Percentiles rank a stretch among this genome's conserved stretches.
Evolutionary conservation across 1,284 basidiomycete genomes (phyloP).

Genomic region (Apiotrichum sp.): DNA sequence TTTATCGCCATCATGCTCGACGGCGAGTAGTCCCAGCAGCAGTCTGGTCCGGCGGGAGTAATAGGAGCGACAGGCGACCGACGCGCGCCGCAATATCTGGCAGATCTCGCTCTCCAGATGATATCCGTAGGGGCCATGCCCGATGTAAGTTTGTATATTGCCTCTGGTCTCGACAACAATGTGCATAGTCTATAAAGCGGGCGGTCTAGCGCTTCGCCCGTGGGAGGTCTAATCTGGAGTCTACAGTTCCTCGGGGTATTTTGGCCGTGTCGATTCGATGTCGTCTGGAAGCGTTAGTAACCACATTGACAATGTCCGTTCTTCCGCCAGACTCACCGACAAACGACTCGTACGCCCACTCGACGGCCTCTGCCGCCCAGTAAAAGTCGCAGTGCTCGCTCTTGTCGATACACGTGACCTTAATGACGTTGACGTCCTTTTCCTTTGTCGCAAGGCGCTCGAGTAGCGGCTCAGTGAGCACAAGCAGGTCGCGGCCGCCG

Average conservation of each 20-base stretch:
- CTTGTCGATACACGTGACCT: constrained; percentile 52
- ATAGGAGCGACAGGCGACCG: too few species aligned
- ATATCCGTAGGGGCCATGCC: too few species aligned
- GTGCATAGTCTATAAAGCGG: not conserved
- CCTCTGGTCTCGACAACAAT: not conserved
- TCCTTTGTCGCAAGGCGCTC: constrained; percentile 51
- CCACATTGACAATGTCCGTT: too few species aligned
- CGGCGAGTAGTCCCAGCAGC: constrained; percentile 54
- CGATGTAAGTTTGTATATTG: too few species aligned
- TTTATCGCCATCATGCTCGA: constrained; percentile 86
- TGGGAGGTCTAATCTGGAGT: not conserved
- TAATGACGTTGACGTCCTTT: constrained; percentile 51
- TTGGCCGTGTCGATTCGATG: constrained; percentile 39
- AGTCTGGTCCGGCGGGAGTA: too few species aligned
- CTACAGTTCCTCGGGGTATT: constrained; percentile 29
- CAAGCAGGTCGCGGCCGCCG: constrained; percentile 53
- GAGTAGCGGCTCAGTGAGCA: constrained; percentile 51
- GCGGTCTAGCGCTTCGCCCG: too few species aligned
- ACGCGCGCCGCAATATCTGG: too few species aligned
- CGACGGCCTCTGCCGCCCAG: constrained; percentile 58
- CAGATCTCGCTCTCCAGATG: too few species aligned
- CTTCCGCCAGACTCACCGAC: constrained; percentile 32
- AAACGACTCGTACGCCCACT: constrained; percentile 52
- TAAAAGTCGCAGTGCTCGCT: constrained; percentile 52
- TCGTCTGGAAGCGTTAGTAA: constrained; percentile 23